phyloP scores from a whole-genome alignment of 2,329 filamentous ascomycete species.

The Fusarium sp. region DNA sequence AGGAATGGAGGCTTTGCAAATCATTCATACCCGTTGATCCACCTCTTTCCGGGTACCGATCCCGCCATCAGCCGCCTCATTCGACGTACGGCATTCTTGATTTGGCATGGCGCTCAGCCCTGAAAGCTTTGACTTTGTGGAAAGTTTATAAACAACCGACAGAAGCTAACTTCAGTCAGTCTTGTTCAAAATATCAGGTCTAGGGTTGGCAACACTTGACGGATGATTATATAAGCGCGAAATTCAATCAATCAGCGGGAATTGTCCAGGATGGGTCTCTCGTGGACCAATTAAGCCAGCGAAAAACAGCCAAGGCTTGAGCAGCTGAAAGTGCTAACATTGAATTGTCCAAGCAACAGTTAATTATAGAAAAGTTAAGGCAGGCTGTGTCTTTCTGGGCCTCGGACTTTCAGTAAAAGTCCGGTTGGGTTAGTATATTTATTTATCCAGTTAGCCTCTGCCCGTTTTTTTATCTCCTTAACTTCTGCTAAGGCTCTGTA shows the following conservation, averaged over 20 bases:
- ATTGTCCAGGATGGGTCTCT: rapidly evolving
- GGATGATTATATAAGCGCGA: neutral
- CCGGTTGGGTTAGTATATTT: neutral
- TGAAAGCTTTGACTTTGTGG: rapidly evolving
- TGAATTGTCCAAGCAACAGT: neutral
- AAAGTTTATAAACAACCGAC: rapidly evolving
- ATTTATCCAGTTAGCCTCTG: neutral
- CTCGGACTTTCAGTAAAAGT: neutral
- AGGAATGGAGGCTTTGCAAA: neutral
- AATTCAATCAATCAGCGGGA: neutral
- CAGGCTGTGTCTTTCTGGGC: neutral
- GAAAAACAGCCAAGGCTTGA: neutral
- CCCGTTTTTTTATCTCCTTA: neutral
- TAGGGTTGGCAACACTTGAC: neutral
- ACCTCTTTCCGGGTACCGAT: neutral
- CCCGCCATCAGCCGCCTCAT: no score
- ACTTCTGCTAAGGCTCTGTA: neutral
- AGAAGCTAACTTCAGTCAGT: rapidly evolving
- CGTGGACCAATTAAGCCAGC: neutral
- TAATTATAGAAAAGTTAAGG: neutral
- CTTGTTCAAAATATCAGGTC: neutral
- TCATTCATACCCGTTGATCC: neutral
- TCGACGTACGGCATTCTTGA: neutral
- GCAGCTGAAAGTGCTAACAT: neutral
- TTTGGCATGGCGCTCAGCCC: neutral